Evolutionary conservation across 768 basidiomycete genomes (phyloP).

Genomic region (Cyclocybe aegerita): DNA sequence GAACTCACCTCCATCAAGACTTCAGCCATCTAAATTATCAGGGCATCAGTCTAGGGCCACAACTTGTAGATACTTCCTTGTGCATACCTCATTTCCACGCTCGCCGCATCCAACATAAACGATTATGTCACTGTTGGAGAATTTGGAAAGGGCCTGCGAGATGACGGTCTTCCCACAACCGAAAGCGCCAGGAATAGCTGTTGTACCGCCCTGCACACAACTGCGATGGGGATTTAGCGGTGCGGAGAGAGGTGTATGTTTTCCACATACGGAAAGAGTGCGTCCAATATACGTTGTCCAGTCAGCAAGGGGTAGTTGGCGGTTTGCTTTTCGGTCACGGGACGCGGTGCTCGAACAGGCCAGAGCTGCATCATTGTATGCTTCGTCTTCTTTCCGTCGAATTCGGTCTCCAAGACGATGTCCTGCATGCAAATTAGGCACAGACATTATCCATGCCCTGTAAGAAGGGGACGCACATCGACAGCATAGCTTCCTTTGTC

Average conservation of each 20-base stretch:
- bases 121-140: slow-evolving; percentile 98
- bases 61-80: not conserved
- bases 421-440: slow-evolving; percentile 50
- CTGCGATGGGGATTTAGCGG: slow-evolving; percentile 30
- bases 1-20: slow-evolving; percentile 89
- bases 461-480: slow-evolving; percentile 52
- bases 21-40: slow-evolving; percentile 76
- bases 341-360: slow-evolving; percentile 98
- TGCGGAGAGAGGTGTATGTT: not conserved
- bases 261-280: slow-evolving; percentile 83
- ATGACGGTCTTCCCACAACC: slow-evolving; percentile 99
- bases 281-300: slow-evolving; percentile 95
- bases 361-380: slow-evolving; percentile 98
- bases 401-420: slow-evolving; percentile 94
- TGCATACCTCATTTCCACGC: slow-evolving; percentile 87
- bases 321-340: slow-evolving; percentile 92
- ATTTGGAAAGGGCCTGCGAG: slow-evolving; percentile 96
- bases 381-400: slow-evolving; percentile 89
- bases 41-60: slow-evolving; percentile 4
- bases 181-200: slow-evolving; percentile 98
- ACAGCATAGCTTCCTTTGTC: slow-evolving; percentile 94
- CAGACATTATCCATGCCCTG: not conserved
- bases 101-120: slow-evolving; percentile 99
- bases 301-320: slow-evolving; percentile 91
- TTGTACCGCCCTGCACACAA: slow-evolving; percentile 96